These are phyloP conservation scores for Fusarium circinatum DNA, from an alignment of 2,329 filamentous ascomycete genomes.

Conservation along the genomic window DNA sequence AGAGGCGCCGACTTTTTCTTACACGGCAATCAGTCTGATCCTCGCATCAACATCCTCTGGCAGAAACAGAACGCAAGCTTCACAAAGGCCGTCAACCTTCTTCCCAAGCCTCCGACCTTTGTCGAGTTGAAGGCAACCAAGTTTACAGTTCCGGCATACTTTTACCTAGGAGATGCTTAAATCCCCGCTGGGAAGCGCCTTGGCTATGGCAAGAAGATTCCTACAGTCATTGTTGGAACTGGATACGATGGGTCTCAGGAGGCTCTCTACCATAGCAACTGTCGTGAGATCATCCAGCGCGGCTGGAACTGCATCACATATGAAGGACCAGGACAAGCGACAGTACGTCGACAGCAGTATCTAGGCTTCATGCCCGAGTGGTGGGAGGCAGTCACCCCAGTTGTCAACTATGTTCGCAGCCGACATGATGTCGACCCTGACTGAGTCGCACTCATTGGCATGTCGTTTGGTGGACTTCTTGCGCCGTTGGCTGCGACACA, in stretches of 20 bases:
- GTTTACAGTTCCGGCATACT: conserved; percentile 52
- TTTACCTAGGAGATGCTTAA: conserved; percentile 35
- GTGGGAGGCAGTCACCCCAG: conserved; percentile 53
- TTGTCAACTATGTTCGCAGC: conserved; percentile 51
- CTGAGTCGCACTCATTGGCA: conserved; percentile 52
- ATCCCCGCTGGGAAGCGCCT: not conserved
- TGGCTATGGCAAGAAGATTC: conserved; percentile 36
- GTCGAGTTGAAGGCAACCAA: conserved; percentile 43
- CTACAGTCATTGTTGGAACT: conserved; percentile 54
- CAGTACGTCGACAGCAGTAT: conserved; percentile 52
- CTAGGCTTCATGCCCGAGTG: conserved; percentile 57
- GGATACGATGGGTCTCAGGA: conserved; percentile 57
- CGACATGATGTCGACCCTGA: conserved; percentile 45
- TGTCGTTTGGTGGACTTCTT: conserved; percentile 55
- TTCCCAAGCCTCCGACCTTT: conserved; percentile 50
- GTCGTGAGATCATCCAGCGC: conserved; percentile 48
- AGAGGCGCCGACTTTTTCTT: conserved; percentile 55
- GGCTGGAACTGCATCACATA: conserved; percentile 58
- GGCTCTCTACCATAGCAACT: conserved; percentile 53
- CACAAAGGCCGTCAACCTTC: conserved; percentile 49
- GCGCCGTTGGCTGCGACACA: conserved; percentile 54
- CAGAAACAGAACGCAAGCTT: conserved; percentile 50
- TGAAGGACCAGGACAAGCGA: conserved; percentile 58
- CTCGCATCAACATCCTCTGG: conserved; percentile 53
- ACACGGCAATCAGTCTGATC: conserved; percentile 52